Conservation (phyloP, 495 filamentous ascomycete species). For the Xylaria venustula region DNA sequence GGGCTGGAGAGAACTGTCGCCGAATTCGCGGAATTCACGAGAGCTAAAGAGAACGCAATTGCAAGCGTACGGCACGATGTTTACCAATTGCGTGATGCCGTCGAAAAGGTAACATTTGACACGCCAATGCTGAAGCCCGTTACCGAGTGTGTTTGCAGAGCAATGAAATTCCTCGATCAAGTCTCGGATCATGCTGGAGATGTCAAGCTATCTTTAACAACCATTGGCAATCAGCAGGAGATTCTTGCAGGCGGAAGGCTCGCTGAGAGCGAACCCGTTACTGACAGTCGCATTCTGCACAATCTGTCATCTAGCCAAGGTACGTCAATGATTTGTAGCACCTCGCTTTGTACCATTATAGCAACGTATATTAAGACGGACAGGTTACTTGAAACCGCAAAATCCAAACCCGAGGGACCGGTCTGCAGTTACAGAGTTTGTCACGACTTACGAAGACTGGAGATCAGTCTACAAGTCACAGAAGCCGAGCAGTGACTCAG, state of each 20-base stretch:
- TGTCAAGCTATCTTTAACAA: not conserved
- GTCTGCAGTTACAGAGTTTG: conserved; percentile 3
- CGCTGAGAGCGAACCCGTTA: no score
- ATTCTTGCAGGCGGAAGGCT: not conserved
- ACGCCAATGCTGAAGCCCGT: no score
- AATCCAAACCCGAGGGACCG: not conserved
- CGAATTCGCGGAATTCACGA: no score
- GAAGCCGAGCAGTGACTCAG: not conserved
- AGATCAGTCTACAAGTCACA: not conserved
- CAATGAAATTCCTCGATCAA: not conserved
- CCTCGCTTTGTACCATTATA: no score
- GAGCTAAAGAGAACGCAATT: no score
- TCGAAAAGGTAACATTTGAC: not conserved
- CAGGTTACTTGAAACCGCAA: not conserved
- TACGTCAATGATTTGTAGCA: no score
- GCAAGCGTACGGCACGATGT: no score
- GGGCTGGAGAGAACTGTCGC: no score
- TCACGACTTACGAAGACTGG: not conserved
- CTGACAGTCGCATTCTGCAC: no score
- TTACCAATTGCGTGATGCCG: no score
- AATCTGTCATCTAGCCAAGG: no score
- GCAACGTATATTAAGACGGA: not conserved
- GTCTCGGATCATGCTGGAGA: not conserved
- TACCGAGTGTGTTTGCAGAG: not conserved
- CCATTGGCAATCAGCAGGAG: not conserved